A percentile compares a stretch with the other conserved stretches of the same genome.
Evolutionary conservation across 768 basidiomycete species (phyloP).

Genomic region (Rhizopogon salebrosus): DNA sequence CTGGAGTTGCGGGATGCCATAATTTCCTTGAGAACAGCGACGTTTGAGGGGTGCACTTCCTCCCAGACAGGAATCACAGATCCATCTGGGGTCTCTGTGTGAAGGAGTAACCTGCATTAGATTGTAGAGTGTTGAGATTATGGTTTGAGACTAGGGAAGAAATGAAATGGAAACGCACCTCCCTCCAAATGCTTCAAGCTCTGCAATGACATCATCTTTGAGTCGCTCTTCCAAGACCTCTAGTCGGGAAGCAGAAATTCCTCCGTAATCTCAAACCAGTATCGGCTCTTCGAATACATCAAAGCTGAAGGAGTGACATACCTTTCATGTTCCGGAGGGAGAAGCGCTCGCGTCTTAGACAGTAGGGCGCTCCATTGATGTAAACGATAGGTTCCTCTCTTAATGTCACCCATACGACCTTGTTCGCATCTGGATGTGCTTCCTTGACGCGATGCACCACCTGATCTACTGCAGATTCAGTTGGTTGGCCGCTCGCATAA

Average conservation of each 20-base stretch:
- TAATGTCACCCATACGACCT: slow-evolving; percentile 88
- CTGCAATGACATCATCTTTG: slow-evolving; percentile 80
- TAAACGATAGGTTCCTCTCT: slow-evolving; percentile 90
- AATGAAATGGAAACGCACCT: slow-evolving; percentile 39
- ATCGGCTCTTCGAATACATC: neutral
- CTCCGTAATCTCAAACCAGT: slow-evolving; percentile 75
- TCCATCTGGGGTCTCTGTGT: slow-evolving; percentile 84
- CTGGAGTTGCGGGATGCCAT: slow-evolving; percentile 58
- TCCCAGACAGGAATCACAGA: slow-evolving; percentile 94
- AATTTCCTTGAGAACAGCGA: slow-evolving; percentile 82
- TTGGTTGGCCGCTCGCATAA: slow-evolving; percentile 93
- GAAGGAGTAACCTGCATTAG: slow-evolving; percentile 64
- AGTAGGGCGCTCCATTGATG: slow-evolving; percentile 91
- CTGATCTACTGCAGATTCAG: slow-evolving; percentile 74
- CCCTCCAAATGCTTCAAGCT: slow-evolving; percentile 79
- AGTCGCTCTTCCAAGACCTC: slow-evolving; percentile 90
- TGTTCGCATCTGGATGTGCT: slow-evolving; percentile 52
- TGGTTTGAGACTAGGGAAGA: neutral
- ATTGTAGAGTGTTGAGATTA: neutral
- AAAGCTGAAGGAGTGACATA: slow-evolving; percentile 19
- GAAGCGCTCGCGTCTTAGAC: slow-evolving; percentile 78
- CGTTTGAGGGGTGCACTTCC: slow-evolving; percentile 64
- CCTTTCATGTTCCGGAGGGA: slow-evolving; percentile 94
- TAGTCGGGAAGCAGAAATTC: slow-evolving; percentile 85
- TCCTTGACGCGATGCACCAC: slow-evolving; percentile 64